These are phyloP conservation scores for Asclepias syriaca DNA, from an alignment of 257 asterid genomes.

Conservation along the genomic window DNA sequence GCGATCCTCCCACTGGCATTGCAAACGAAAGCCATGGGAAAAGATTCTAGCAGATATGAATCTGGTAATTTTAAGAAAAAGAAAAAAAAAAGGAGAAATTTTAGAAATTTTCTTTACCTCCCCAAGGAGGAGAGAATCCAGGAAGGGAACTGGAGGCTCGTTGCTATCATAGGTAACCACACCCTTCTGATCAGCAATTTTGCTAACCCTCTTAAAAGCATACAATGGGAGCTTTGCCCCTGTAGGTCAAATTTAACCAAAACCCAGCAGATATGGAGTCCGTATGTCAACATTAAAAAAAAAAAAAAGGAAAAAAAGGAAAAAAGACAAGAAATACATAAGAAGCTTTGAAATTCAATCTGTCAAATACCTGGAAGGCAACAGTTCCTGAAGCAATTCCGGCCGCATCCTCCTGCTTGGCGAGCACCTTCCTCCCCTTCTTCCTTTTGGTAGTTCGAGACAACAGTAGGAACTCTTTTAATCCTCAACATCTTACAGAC, in stretches of 20 bases:
- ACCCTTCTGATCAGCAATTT: slow-evolving; percentile 28
- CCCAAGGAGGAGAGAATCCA: slow-evolving; percentile 67
- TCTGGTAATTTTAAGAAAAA: neutral
- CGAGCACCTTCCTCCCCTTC: slow-evolving; percentile 53
- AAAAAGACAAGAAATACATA: neutral
- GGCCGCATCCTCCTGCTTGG: slow-evolving; percentile 56
- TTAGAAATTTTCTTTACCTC: slow-evolving; percentile 36
- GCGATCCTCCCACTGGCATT: slow-evolving; percentile 89
- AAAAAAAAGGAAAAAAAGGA: neutral
- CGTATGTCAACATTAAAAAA: neutral
- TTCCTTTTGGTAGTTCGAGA: slow-evolving; percentile 79
- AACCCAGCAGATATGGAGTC: slow-evolving; percentile 13
- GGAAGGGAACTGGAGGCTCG: slow-evolving; percentile 50
- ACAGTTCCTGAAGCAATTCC: slow-evolving; percentile 72
- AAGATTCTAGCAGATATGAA: neutral
- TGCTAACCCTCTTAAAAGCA: slow-evolving; percentile 43
- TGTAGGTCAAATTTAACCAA: slow-evolving; percentile 18
- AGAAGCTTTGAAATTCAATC: neutral
- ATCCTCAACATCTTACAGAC: slow-evolving; percentile 51
- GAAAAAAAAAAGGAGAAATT: neutral
- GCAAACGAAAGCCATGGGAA: slow-evolving; percentile 19
- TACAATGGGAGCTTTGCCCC: slow-evolving; percentile 81
- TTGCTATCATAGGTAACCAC: slow-evolving; percentile 27
- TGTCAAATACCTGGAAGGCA: slow-evolving; percentile 60
- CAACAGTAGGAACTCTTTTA: slow-evolving; percentile 82